Evolutionary conservation across 2,329 filamentous ascomycete genomes (phyloP).

Genomic region (Botrytis fragariae): DNA sequence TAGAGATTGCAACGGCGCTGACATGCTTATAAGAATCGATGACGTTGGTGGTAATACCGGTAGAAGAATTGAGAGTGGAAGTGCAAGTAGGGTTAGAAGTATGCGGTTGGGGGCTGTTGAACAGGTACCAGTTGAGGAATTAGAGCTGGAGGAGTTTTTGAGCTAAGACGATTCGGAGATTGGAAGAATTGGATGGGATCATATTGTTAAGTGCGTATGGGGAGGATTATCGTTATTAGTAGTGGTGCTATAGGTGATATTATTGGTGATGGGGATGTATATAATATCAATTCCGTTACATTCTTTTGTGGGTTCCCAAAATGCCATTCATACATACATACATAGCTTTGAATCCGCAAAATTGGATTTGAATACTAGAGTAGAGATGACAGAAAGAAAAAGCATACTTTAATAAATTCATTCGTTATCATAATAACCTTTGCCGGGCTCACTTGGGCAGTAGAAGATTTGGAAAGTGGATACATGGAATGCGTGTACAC

Average conservation of each 20-base stretch:
- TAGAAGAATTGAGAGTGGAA: background rate
- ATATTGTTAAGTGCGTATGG: background rate
- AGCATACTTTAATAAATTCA: background rate
- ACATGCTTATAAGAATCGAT: slow-evolving; percentile 4
- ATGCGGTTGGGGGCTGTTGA: background rate
- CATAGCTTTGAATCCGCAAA: background rate
- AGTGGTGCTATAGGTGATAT: background rate
- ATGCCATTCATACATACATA: background rate
- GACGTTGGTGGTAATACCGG: background rate
- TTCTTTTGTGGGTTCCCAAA: background rate
- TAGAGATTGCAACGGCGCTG: background rate
- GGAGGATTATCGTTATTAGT: background rate
- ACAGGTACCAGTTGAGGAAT: background rate
- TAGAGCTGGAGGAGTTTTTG: slow-evolving; percentile 8
- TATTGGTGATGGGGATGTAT: background rate
- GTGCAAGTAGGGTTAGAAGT: background rate
- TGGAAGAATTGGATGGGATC: background rate
- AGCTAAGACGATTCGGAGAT: no score
- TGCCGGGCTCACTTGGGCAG: background rate
- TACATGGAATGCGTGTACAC: background rate
- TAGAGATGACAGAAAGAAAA: background rate
- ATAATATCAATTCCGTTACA: background rate
- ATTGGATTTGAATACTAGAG: background rate
- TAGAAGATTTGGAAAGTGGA: background rate
- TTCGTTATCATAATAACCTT: background rate